Percentiles rank a stretch among this genome's conserved stretches.
Evolutionary conservation across 108 stramenopile genomes (phyloP).

Genomic region (Cyclotella cryptica): DNA sequence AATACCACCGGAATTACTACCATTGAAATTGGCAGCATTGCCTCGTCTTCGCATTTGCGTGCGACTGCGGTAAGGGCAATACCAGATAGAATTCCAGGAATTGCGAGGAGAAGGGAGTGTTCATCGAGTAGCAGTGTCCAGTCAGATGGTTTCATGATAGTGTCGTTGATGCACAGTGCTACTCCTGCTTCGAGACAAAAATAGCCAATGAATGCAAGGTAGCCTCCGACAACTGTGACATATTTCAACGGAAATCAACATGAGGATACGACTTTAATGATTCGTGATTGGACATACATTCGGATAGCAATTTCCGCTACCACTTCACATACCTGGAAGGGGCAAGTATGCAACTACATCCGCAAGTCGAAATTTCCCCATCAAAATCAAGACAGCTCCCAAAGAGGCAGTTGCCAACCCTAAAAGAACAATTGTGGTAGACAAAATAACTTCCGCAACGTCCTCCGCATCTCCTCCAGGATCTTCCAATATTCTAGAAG

Average conservation of each 20-base stretch:
- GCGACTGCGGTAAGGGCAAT: slow-evolving; percentile 68
- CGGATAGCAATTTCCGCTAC: slow-evolving; percentile 3
- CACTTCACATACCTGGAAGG: slow-evolving; percentile 79
- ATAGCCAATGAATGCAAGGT: slow-evolving; percentile 96
- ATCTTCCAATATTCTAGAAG: slow-evolving; percentile 59
- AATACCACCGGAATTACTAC: slow-evolving; percentile 84
- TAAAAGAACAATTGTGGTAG: slow-evolving; percentile 75
- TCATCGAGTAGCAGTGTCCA: slow-evolving; percentile 70
- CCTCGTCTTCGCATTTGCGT: slow-evolving; percentile 65
- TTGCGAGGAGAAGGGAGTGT: slow-evolving; percentile 65
- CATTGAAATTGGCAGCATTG: slow-evolving; percentile 84
- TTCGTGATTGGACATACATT: neutral
- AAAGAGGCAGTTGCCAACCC: slow-evolving; percentile 82
- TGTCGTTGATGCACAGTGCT: slow-evolving; percentile 78
- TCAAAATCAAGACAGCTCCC: slow-evolving; percentile 81
- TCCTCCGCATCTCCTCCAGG: slow-evolving; percentile 48
- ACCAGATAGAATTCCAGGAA: slow-evolving; percentile 87
- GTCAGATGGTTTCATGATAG: slow-evolving; percentile 72
- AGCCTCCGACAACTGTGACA: slow-evolving; percentile 57
- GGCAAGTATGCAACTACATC: slow-evolving; percentile 94
- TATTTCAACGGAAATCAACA: neutral
- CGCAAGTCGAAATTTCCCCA: slow-evolving; percentile 91
- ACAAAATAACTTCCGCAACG: slow-evolving; percentile 65
- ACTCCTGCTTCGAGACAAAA: slow-evolving; percentile 95
- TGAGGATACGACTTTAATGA: neutral